Evolutionary conservation across 371 early-diverging fungal genomes (phyloP).

Genomic region (Syncephalastrum contaminatum): DNA sequence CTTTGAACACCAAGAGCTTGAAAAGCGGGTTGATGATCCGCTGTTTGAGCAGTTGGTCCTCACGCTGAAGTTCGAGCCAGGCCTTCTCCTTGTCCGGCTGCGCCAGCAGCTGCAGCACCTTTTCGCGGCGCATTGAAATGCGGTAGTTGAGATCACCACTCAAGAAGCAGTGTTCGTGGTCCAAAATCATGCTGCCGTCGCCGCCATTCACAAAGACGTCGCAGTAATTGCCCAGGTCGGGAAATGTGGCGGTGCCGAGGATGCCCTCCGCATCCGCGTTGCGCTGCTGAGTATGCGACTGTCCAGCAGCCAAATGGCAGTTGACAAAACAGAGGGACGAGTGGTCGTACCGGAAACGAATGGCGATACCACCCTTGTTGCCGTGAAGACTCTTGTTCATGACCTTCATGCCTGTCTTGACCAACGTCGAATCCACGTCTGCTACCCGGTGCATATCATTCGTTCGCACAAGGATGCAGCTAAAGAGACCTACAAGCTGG

Average conservation of each 20-base stretch:
- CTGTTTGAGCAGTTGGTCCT: conserved; percentile 71
- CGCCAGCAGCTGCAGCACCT: conserved; percentile 51
- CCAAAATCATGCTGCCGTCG: conserved; percentile 69
- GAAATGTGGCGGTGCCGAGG: conserved; percentile 60
- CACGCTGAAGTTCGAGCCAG: conserved; percentile 34
- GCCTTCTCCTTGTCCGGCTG: conserved; percentile 16
- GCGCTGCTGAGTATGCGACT: conserved; percentile 69
- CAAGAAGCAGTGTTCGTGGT: conserved; percentile 76
- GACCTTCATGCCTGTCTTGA: conserved; percentile 82
- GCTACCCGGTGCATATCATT: conserved; percentile 25
- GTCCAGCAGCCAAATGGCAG: conserved; percentile 87
- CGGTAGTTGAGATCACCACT: conserved; percentile 88
- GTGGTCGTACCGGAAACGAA: conserved; percentile 73
- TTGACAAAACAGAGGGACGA: conserved; percentile 84
- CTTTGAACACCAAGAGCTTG: conserved; percentile 61
- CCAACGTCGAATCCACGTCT: conserved; percentile 36
- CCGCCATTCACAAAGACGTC: conserved; percentile 9
- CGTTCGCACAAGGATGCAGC: conserved; percentile 65
- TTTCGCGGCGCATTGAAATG: conserved; percentile 59
- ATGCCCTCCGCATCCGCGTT: conserved; percentile 75
- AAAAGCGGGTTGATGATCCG: conserved; percentile 50
- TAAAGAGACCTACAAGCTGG: conserved; percentile 80
- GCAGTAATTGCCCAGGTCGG: conserved; percentile 26
- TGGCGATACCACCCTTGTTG: conserved; percentile 88
- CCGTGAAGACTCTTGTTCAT: conserved; percentile 64